Evolutionary conservation across 1,139 yeast genomes (phyloP).

Genomic region (Suhomyces coccinellae): DNA sequence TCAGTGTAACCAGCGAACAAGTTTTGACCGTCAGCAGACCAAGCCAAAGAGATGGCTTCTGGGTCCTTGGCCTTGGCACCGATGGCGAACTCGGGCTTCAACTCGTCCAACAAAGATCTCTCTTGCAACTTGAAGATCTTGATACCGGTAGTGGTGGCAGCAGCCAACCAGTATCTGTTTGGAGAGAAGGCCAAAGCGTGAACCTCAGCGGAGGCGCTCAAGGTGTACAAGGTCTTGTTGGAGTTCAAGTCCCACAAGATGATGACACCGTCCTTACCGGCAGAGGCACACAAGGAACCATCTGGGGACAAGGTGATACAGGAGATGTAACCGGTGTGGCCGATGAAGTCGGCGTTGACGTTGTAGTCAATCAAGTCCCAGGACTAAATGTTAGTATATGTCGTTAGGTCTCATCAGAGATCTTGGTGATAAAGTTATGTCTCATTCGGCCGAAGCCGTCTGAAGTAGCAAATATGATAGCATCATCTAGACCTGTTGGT

Average conservation of each 20-base stretch:
- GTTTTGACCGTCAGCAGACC: slow-evolving; percentile 99
- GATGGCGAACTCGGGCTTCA: slow-evolving; percentile 95
- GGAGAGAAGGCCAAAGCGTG: slow-evolving; percentile 99
- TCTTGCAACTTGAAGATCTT: slow-evolving; percentile 98
- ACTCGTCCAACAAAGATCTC: slow-evolving; percentile 94
- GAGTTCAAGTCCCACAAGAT: slow-evolving; percentile 97
- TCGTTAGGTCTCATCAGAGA: slow-evolving; percentile 68
- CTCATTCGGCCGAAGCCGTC: slow-evolving; percentile 91
- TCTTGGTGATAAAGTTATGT: slow-evolving; percentile 95
- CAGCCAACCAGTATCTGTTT: slow-evolving; percentile 99
- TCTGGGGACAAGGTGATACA: slow-evolving; percentile 99
- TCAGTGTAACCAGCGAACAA: slow-evolving; percentile 99
- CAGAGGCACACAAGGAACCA: slow-evolving; percentile 99
- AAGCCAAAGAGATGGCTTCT: slow-evolving; percentile 96
- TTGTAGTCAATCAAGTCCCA: slow-evolving; percentile 91
- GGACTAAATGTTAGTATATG: slow-evolving; percentile 60
- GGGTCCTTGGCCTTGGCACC: slow-evolving; percentile 95
- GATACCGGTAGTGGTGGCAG: slow-evolving; percentile 98
- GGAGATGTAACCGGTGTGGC: slow-evolving; percentile 99
- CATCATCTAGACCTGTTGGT: slow-evolving; percentile 53
- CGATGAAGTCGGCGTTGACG: slow-evolving; percentile 94
- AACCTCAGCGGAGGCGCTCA: slow-evolving; percentile 94
- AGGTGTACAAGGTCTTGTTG: slow-evolving; percentile 89
- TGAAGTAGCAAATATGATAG: slow-evolving; percentile 98
- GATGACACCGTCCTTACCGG: slow-evolving; percentile 99